Evolutionary conservation across 768 basidiomycete genomes (phyloP), one percentile per base, ranked within the genome.

Genomic region (Gelatoporia subvermispora): DNA sequence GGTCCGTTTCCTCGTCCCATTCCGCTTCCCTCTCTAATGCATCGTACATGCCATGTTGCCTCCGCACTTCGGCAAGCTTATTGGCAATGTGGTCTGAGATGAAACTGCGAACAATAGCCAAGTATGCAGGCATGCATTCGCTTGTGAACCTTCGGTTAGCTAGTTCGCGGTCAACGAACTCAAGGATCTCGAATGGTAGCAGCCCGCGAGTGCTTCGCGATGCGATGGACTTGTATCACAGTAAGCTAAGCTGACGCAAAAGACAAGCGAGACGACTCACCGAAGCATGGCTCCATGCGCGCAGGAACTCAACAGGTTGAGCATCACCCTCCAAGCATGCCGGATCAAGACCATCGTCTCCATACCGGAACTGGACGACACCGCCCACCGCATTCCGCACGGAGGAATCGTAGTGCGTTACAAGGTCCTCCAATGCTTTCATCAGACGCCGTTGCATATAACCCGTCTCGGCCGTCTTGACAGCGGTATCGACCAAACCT

Each of bases 371-470:
- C 61, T 99, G 96, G 3, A 99, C 94, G 15, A 99, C 81, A 40
- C 93, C 94, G 3, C 96, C 96, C 0, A 80, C 81, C 2, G 93
- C 94, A 66, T 94, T 98, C 24, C 96, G 81, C 20, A 99, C 95
- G 8, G 93, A 93, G 20, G 93, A 69, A 67, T 99, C 96, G 64
- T 99, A 99, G 49, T 95, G 92, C 0, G 90, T 92, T 2, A 91
- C 93, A 34, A 99, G 72, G 70, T 99, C 96, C 63, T 99, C 96
- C 56, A 99, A 68, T 2, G 95, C 95, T 65, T 99, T 99, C 96
- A 99, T 98, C 52, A 99, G 68, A 48, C 96, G 89, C 43, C 96
- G 83, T 62, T 95, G 93, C 95, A 99, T 99, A 71, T 99, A 99
- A 36, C 96, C 96, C 1, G 96, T 99, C 68, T 99, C 96, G 13